Evolutionary conservation across 2,329 filamentous ascomycete species (phyloP).

Genomic region (Microsporum canis): DNA sequence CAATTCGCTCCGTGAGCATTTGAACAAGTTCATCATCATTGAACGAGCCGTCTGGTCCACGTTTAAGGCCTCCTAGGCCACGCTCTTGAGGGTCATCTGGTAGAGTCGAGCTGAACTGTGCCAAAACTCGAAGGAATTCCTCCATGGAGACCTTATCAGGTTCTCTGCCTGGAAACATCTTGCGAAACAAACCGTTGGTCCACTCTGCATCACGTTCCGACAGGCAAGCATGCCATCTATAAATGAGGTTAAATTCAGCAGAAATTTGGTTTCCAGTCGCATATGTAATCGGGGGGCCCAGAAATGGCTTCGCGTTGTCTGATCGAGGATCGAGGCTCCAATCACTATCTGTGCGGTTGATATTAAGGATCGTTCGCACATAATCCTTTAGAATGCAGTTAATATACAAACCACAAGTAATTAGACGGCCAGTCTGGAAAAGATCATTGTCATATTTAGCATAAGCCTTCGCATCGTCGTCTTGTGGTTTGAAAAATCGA

Average conservation of each 20-base stretch:
- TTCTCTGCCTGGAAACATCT: slow-evolving; percentile 14
- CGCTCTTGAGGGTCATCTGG: slow-evolving; percentile 51
- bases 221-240: slow-evolving; percentile 54
- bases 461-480: slow-evolving; percentile 29
- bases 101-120: slow-evolving; percentile 45
- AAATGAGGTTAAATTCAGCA: slow-evolving; percentile 44
- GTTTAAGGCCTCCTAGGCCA: slow-evolving; percentile 49
- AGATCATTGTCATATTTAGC: slow-evolving; percentile 26
- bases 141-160: slow-evolving; percentile 21
- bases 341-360: slow-evolving; percentile 32
- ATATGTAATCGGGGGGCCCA: slow-evolving; percentile 23
- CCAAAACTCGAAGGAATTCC: slow-evolving; percentile 38
- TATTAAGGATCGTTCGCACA: slow-evolving; percentile 22
- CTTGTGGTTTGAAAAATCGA: slow-evolving; percentile 22
- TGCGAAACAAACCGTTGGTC: slow-evolving; percentile 52
- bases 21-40: slow-evolving; percentile 58
- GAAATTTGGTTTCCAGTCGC: slow-evolving; percentile 42
- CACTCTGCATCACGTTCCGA: slow-evolving; percentile 58
- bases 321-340: slow-evolving; percentile 37
- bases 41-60: slow-evolving; percentile 51
- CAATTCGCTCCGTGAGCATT: slow-evolving; percentile 51
- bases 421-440: slow-evolving; percentile 26
- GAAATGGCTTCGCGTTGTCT: slow-evolving; percentile 20
- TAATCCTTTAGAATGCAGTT: slow-evolving; percentile 29
- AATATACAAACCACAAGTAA: slow-evolving; percentile 24